Base-by-base conservation (phyloP, 2,329 filamentous ascomycete species). In the Apiospora phragmitis region DNA sequence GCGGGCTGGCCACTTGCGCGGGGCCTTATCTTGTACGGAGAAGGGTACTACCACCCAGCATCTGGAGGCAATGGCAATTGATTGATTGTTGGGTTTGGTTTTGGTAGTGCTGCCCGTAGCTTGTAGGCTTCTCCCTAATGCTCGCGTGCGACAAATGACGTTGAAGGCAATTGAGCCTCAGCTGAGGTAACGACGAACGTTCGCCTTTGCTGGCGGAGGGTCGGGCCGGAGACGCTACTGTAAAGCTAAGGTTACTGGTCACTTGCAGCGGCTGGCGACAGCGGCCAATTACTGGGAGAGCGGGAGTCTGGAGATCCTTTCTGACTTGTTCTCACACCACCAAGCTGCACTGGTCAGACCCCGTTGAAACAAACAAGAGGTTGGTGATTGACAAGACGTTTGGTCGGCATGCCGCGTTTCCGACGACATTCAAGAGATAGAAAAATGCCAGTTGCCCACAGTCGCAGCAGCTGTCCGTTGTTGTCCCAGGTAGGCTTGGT, bases 171-270 rank as follows among this genome's bases (percentile, higher is more conserved):
- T 38, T 62, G 55, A 38, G 55, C 55, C 55, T 62, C 55, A 62
- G 29, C 38, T 29, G 38, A 32, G 55, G 32, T 32, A 29, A 59
- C n/a, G n/a, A n/a, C n/a, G n/a, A n/a, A n/a, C 26, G 49, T 29
- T 35, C 7, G 29, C 29, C 14, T 21, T 35, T 59, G 51, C 51
- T 59, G 32, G 55, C 55, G 29, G 32, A 62, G 55, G 55, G 9
- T 38, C 55, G 55, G 55, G 55, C 55, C 55, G 55, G 29, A 24
- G 32, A 62, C 55, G 55, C 55, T 62, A n/a, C n/a, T n/a, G n/a
- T n/a, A 62, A 62, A n/a, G 32, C 47, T 7, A 35, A 35, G 29
- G 16, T 59, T 59, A 59, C 26, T 55, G 51, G 26, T 59, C 8
- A 59, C 51, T 59, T n/a, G 51, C 51, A 32, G 51, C 51, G 24